These are phyloP conservation scores for Blastobotrys aristatus DNA, from an alignment of 1,139 yeast genomes.

Conservation along the genomic window DNA sequence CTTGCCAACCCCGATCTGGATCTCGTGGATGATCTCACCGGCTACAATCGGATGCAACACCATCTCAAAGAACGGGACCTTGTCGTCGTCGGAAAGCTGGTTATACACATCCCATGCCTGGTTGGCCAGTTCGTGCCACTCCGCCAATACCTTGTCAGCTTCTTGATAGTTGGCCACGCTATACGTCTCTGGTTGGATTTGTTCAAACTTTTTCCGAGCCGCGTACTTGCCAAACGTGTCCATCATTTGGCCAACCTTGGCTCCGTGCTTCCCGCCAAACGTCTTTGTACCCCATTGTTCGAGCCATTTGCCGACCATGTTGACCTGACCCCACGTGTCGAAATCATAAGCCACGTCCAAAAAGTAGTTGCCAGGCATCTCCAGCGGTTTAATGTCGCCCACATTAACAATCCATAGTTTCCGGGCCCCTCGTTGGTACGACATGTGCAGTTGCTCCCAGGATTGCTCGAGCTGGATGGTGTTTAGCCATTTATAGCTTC, in stretches of 20 bases:
- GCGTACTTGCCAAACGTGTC: conserved; percentile 17
- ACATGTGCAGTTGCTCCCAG: conserved; percentile 21
- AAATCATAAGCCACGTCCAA: conserved; percentile 22
- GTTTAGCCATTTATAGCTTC: conserved; percentile 22
- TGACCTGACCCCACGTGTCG: conserved; percentile 17
- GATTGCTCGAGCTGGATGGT: conserved; percentile 19
- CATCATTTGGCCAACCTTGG: conserved; percentile 19
- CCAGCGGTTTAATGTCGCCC: conserved; percentile 23
- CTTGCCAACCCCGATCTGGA: conserved; percentile 19
- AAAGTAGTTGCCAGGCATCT: conserved; percentile 20
- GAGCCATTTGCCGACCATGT: conserved; percentile 15
- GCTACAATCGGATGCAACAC: conserved; percentile 21
- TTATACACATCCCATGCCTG: conserved; percentile 15
- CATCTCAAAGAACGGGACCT: conserved; percentile 17
- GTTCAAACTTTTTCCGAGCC: conserved; percentile 21
- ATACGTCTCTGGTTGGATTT: conserved; percentile 17
- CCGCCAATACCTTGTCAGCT: conserved; percentile 17
- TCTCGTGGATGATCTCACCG: conserved; percentile 16
- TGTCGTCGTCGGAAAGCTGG: conserved; percentile 10
- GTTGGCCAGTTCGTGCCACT: conserved; percentile 16
- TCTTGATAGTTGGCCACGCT: conserved; percentile 19
- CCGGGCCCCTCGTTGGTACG: conserved; percentile 18
- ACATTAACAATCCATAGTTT: conserved; percentile 23
- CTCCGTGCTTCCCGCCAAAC: conserved; percentile 16
- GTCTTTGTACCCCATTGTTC: conserved; percentile 18